These are phyloP conservation scores for Mortierella sp. DNA, from an alignment of 371 early-diverging fungal species.

Conservation along the genomic window DNA sequence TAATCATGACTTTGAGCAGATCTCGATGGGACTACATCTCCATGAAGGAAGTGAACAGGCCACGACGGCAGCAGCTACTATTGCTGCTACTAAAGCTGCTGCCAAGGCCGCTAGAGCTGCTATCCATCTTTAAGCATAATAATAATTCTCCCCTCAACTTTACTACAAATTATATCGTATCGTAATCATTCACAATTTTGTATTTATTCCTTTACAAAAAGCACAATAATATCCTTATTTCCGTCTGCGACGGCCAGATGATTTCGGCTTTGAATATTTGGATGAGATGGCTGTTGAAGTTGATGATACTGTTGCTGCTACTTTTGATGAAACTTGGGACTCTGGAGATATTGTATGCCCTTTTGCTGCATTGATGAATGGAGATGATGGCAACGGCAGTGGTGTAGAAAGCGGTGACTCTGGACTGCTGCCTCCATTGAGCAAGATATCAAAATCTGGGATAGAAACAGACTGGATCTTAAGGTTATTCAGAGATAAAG, in stretches of 20 bases:
- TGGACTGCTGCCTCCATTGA: neutral
- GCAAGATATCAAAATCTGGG: constrained; percentile 7
- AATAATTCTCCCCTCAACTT: neutral
- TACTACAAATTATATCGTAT: neutral
- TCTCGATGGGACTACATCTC: constrained; percentile 18
- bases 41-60: neutral
- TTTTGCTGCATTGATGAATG: neutral
- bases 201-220: neutral
- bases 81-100: constrained; percentile 5
- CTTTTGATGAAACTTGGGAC: neutral
- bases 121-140: neutral
- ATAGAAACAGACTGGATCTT: constrained; percentile 2
- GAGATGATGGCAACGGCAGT: neutral
- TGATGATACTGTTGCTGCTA: neutral
- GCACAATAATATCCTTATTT: neutral
- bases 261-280: neutral
- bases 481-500: neutral
- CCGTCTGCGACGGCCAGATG: neutral
- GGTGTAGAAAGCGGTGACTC: neutral
- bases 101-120: constrained; percentile 2
- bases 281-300: neutral
- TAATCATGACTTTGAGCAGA: constrained; percentile 34
- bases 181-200: neutral
- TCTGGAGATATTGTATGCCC: neutral
- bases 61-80: constrained; percentile 4